These are phyloP conservation scores for Staphylotrichum longicolle DNA, from an alignment of 495 filamentous ascomycete genomes.

Conservation along the genomic window DNA sequence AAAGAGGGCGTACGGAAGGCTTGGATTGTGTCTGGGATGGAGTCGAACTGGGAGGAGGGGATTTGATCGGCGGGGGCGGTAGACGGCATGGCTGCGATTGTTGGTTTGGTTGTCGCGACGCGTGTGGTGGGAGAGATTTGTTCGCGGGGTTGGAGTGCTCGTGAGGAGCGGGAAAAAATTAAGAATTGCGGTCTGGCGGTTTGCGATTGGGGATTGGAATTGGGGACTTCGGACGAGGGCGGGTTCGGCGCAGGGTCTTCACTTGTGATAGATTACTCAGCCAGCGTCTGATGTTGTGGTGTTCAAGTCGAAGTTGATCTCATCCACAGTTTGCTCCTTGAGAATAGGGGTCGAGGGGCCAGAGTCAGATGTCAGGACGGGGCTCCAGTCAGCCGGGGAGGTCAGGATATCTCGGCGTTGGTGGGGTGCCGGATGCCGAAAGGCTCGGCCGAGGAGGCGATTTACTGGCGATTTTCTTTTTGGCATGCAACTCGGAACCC, in stretches of 20 bases:
- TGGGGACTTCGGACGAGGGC: neutral
- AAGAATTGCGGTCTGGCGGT: neutral
- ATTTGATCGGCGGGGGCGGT: constrained; percentile 31
- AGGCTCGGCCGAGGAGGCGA: constrained; percentile 4
- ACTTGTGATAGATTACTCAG: constrained; percentile 8
- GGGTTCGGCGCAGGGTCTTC: neutral
- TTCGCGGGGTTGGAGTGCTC: neutral
- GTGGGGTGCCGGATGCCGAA: constrained; percentile 21
- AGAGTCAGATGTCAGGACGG: constrained; percentile 15
- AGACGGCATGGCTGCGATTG: constrained; percentile 40
- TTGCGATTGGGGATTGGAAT: constrained; percentile 9
- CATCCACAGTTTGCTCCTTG: no score
- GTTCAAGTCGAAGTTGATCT: no score
- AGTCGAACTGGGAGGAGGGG: constrained; percentile 62
- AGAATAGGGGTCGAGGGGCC: no score
- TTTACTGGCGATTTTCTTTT: neutral
- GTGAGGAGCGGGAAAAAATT: constrained; percentile 1
- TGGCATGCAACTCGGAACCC: no score
- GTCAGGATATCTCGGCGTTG: constrained; percentile 2
- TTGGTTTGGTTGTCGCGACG: neutral
- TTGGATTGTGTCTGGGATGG: constrained; percentile 77
- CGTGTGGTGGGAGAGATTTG: neutral
- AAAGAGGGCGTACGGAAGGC: constrained; percentile 68
- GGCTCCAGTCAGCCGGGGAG: constrained; percentile 10
- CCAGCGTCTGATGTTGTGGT: constrained; percentile 8